Conservation (phyloP, 345 rosid species). For the sweet orange (Citrus sinensis) region DNA sequence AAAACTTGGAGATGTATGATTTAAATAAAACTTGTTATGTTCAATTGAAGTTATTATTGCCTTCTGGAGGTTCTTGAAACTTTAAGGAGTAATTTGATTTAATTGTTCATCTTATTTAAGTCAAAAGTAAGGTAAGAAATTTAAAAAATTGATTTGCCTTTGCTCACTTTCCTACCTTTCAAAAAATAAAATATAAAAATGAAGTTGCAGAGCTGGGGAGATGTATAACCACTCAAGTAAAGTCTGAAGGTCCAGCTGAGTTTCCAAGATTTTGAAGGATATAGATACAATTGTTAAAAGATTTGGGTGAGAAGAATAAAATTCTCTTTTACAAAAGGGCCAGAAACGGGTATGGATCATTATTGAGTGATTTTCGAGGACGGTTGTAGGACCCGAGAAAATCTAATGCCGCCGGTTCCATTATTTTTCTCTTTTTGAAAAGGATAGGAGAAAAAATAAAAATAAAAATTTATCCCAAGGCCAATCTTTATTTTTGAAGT, state of each 20-base stretch:
- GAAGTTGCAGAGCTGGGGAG: too few species aligned
- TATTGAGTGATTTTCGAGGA: neutral
- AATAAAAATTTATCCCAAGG: neutral
- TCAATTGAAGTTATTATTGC: too few species aligned
- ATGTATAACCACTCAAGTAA: neutral
- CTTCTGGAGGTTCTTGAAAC: too few species aligned
- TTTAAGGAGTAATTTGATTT: too few species aligned
- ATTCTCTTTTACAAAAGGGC: neutral
- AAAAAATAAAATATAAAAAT: too few species aligned
- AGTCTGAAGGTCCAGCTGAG: neutral
- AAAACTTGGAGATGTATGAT: too few species aligned
- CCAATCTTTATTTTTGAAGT: neutral
- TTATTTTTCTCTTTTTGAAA: neutral
- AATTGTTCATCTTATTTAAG: too few species aligned
- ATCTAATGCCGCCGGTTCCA: neutral
- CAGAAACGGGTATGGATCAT: neutral
- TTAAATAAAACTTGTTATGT: too few species aligned
- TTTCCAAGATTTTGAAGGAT: neutral
- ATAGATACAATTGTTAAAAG: neutral
- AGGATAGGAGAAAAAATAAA: neutral
- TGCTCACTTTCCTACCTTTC: too few species aligned
- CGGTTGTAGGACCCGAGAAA: conserved; percentile 1
- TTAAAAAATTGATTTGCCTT: too few species aligned
- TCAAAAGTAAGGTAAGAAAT: too few species aligned
- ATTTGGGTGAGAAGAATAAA: neutral